phyloP scores from a whole-genome alignment of 2,329 filamentous ascomycete genomes.

The Claviceps maximensis region DNA sequence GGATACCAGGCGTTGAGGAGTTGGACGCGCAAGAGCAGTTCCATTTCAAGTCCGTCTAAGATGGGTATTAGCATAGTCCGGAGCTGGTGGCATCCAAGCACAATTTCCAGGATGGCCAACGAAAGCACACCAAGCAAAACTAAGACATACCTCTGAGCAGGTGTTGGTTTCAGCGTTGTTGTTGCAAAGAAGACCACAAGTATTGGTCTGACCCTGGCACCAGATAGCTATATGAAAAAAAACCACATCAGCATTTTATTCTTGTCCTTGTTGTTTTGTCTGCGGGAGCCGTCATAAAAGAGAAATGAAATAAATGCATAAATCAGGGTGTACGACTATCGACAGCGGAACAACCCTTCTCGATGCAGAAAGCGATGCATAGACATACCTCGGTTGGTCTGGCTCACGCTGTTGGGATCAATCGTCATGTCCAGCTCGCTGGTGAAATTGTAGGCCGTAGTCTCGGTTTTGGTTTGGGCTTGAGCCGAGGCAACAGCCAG shows the following conservation, averaged over 20 bases:
- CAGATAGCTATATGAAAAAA: constrained; percentile 27
- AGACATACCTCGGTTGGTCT: constrained; percentile 26
- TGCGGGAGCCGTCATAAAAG: neutral
- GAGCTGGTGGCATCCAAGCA: constrained; percentile 4
- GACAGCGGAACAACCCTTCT: neutral
- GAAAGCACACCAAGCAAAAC: neutral
- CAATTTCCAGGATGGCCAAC: neutral
- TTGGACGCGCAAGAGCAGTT: constrained; percentile 36
- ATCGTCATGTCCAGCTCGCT: constrained; percentile 29
- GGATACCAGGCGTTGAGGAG: constrained; percentile 34
- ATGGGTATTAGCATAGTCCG: constrained; percentile 1
- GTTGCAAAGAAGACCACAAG: constrained; percentile 35
- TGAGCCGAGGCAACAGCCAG: constrained; percentile 32
- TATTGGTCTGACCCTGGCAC: constrained; percentile 38
- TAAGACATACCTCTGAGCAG: constrained; percentile 31
- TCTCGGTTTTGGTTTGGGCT: constrained; percentile 18
- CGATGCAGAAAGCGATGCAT: neutral
- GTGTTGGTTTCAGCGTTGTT: constrained; percentile 24
- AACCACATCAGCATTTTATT: constrained; percentile 2
- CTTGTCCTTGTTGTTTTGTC: neutral
- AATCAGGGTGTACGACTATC: neutral
- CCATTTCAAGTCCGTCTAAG: constrained; percentile 29
- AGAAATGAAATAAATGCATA: neutral
- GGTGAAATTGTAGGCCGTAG: constrained; percentile 24
- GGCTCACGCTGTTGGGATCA: constrained; percentile 22